phyloP scores from a whole-genome alignment of 345 rosid genomes.

The Chamaenerion angustifolium region DNA sequence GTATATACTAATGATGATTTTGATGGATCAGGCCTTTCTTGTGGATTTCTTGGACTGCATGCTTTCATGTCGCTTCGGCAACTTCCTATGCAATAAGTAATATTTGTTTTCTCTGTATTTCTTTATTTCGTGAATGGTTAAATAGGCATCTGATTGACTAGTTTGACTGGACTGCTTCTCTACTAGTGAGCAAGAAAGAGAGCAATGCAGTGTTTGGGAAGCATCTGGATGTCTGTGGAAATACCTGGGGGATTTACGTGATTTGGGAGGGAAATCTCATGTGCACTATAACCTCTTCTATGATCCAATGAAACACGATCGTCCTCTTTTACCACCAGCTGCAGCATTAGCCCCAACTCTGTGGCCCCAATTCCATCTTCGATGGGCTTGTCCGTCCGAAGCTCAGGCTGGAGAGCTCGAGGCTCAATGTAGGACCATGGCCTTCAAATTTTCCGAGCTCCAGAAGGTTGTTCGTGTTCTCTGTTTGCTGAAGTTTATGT shows the following conservation, averaged over 20 bases:
- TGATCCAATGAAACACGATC: constrained; percentile 42
- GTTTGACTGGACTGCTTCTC: constrained; percentile 3
- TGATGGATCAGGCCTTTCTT: constrained; percentile 50
- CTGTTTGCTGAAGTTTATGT: background rate
- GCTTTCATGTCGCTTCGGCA: constrained; percentile 91
- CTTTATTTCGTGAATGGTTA: background rate
- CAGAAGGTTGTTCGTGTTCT: constrained; percentile 39
- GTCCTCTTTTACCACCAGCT: constrained; percentile 73
- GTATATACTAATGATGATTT: no score
- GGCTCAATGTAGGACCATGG: constrained; percentile 54
- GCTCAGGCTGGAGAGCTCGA: constrained; percentile 65
- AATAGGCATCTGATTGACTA: background rate
- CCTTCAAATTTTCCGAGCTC: constrained; percentile 41
- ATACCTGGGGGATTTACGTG: constrained; percentile 69
- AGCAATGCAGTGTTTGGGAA: constrained; percentile 48
- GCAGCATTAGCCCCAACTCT: constrained; percentile 94
- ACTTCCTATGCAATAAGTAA: constrained; percentile 85
- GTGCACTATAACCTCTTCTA: constrained; percentile 71
- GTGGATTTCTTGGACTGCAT: constrained; percentile 83
- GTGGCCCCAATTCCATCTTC: constrained; percentile 97
- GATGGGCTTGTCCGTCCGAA: constrained; percentile 94
- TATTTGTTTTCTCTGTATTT: background rate
- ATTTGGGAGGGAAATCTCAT: constrained; percentile 41
- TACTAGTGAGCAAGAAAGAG: constrained; percentile 87
- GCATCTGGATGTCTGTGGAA: constrained; percentile 84